Conservation (phyloP, 768 basidiomycete species). For the Stropharia rugosoannulata region DNA sequence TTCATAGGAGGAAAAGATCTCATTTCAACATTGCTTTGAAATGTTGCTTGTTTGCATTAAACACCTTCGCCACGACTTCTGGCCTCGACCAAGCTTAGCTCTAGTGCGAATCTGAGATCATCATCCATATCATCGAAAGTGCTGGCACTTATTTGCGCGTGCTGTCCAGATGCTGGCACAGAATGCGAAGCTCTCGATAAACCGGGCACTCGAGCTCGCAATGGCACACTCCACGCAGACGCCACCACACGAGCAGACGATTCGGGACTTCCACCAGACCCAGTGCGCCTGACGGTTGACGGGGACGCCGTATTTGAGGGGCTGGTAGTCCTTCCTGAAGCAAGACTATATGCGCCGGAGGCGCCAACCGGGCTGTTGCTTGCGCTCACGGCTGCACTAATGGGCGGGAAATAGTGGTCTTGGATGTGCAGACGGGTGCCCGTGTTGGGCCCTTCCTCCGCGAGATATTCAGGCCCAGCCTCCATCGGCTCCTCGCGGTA, state of each 20-base stretch:
- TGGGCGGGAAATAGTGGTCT: slow-evolving; percentile 20
- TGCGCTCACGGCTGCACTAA: slow-evolving; percentile 5
- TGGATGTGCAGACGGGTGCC: slow-evolving; percentile 13
- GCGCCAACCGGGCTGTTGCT: neutral
- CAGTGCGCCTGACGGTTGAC: neutral
- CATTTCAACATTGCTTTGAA: neutral
- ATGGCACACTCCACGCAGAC: slow-evolving; percentile 9
- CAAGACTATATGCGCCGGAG: neutral
- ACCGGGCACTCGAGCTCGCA: slow-evolving; percentile 1
- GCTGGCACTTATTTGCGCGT: neutral
- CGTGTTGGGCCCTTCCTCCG: slow-evolving; percentile 7
- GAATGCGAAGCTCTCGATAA: slow-evolving; percentile 5
- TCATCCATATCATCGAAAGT: slow-evolving; percentile 50
- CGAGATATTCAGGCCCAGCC: slow-evolving; percentile 37
- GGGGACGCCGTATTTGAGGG: neutral
- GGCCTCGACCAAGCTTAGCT: slow-evolving; percentile 74
- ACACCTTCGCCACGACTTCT: slow-evolving; percentile 32
- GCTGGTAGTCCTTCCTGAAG: neutral
- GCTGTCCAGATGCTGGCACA: neutral
- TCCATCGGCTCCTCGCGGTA: slow-evolving; percentile 53
- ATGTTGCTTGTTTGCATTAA: neutral
- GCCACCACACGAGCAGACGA: neutral
- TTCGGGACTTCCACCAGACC: neutral
- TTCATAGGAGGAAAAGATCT: too few relatives aligned
- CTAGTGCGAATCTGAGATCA: slow-evolving; percentile 63